Conservation (phyloP, 805 yeast species). For the Cyberlindnera bimundalis region DNA sequence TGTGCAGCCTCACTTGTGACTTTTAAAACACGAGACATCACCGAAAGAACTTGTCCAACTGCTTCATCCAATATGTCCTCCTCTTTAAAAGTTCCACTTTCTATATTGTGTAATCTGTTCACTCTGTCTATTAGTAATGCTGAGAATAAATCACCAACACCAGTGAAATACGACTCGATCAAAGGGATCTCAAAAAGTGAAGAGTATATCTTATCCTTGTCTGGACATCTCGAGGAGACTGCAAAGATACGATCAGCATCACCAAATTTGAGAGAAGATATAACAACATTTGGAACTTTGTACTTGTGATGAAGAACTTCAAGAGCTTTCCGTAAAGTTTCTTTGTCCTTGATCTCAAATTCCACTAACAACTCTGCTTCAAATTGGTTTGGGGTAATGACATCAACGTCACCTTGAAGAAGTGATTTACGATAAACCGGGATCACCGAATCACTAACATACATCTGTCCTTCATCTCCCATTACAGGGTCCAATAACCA, state of each 20-base stretch:
- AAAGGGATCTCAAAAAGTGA: constrained; percentile 48
- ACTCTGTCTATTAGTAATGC: constrained; percentile 70
- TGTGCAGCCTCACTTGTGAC: constrained; percentile 43
- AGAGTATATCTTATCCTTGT: constrained; percentile 9
- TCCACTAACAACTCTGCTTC: constrained; percentile 75
- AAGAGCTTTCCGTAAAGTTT: constrained; percentile 45
- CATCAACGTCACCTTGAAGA: constrained; percentile 48
- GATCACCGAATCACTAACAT: constrained; percentile 57
- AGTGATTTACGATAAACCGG: constrained; percentile 54
- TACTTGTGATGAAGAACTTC: constrained; percentile 43
- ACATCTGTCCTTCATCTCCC: constrained; percentile 74
- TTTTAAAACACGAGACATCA: constrained; percentile 50
- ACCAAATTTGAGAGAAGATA: constrained; percentile 50
- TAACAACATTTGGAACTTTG: constrained; percentile 56
- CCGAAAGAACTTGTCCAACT: constrained; percentile 52
- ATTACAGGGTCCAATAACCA: constrained; percentile 77
- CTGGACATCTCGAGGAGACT: constrained; percentile 18
- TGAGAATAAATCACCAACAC: constrained; percentile 91
- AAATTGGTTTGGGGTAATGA: constrained; percentile 88
- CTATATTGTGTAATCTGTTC: constrained; percentile 24
- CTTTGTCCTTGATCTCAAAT: constrained; percentile 38
- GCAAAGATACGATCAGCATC: constrained; percentile 18
- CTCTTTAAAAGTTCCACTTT: background rate
- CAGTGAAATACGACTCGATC: constrained; percentile 83
- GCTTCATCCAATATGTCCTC: constrained; percentile 29